Base-by-base conservation (phyloP, 441 rosid species). In the Erysimum pusillum region DNA sequence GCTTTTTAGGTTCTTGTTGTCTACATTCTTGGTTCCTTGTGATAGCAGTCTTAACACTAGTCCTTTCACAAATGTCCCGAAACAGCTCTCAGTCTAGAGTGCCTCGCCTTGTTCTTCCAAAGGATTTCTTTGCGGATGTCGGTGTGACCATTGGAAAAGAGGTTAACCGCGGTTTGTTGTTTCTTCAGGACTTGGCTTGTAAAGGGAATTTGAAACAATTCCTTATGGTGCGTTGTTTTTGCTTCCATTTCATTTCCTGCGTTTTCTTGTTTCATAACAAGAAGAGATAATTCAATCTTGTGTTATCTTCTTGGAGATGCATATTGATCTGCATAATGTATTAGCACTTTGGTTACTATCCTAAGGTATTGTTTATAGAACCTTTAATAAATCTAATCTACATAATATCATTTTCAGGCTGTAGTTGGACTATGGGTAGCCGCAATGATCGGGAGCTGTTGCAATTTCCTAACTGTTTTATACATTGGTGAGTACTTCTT, bases 361-460 rank as follows among this genome's bases (percentile, higher is more conserved):
- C 5, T 39, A 11, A 28, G 62, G 31, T 42, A 41, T 13, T 32
- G 63, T 56, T 34, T 3, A 28, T 49, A 9, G 14, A 57, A 1
- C 22, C 3, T 5, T 36, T 15, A 15, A 6, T 17, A 14, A 63
- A 76, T 25, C 52, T 7, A 9, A 10, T 9, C 11, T 12, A 2
- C 57, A 42, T 14, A 60, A 62, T 0, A 57, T 68, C 34, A 36
- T 14, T 81, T 67, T 17, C 87, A 96, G 99, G 91, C 86, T 44
- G 76, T 81, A 18, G 64, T 59, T 62, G 83, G 94, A 84, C 83
- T 96, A 76, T 92, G 89, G 94, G 73, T 56, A 64, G 87, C 86
- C 42, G 97, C 98, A 66, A 75, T 96, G 42, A 78, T 93, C n/a
- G 97, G 98, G 71, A 93, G 93, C 90, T 96, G 96, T 86, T 96